These are phyloP conservation scores for Primulina eburnea DNA, from an alignment of 257 asterid species.

Conservation along the genomic window DNA sequence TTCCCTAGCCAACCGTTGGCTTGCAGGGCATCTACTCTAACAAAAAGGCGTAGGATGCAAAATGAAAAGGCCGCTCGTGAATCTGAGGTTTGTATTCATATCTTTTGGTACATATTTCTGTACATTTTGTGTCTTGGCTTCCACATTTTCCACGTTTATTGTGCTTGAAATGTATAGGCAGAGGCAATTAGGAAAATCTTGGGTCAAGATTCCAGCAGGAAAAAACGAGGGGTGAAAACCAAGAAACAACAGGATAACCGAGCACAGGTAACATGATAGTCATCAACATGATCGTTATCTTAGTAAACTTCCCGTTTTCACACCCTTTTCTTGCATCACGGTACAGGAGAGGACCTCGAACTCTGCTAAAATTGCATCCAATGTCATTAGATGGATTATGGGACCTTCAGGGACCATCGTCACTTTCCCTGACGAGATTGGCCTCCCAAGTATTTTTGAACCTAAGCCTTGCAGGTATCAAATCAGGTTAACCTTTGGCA, in stretches of 20 bases:
- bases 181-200: slow-evolving; percentile 85
- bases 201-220: slow-evolving; percentile 90
- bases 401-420: slow-evolving; percentile 61
- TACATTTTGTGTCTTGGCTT: not conserved
- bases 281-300: not conserved
- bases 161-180: slow-evolving; percentile 43
- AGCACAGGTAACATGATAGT: slow-evolving; percentile 48
- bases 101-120: slow-evolving; percentile 1
- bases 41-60: slow-evolving; percentile 60
- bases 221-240: slow-evolving; percentile 47
- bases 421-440: slow-evolving; percentile 72
- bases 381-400: slow-evolving; percentile 71
- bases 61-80: slow-evolving; percentile 82
- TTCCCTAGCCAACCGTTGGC: too few relatives aligned
- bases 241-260: slow-evolving; percentile 41
- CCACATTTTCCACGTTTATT: not conserved
- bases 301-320: slow-evolving; percentile 1
- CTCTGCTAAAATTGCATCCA: slow-evolving; percentile 36
- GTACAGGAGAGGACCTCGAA: slow-evolving; percentile 63
- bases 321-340: not conserved
- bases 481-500: not conserved
- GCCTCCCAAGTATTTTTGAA: slow-evolving; percentile 79
- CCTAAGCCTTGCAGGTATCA: slow-evolving; percentile 62
- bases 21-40: too few relatives aligned
- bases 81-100: slow-evolving; percentile 55